Evolutionary conservation across 352 stramenopile species (phyloP).

Genomic region (Pythium oligandrum): DNA sequence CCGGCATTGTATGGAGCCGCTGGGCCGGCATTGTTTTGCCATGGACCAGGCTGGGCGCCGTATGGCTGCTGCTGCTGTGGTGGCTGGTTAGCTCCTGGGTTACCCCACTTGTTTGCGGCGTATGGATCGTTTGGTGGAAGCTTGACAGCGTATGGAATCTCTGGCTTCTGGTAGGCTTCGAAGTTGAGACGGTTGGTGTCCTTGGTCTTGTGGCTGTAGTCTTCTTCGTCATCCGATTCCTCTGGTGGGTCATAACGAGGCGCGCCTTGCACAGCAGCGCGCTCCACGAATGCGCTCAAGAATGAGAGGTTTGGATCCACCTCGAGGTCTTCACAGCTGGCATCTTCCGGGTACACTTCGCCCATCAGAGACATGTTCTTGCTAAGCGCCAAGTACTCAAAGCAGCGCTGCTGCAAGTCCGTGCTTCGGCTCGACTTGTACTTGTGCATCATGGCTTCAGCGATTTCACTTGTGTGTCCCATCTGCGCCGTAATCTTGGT

Average conservation of each 20-base stretch:
- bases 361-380: conserved; percentile 90
- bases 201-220: conserved; percentile 65
- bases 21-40: conserved; percentile 26
- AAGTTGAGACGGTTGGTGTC: conserved; percentile 77
- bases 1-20: conserved; percentile 37
- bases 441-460: conserved; percentile 95
- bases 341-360: conserved; percentile 96
- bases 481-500: conserved; percentile 98
- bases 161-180: conserved; percentile 87
- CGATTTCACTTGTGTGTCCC: conserved; percentile 83
- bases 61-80: conserved; percentile 15
- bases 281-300: conserved; percentile 92
- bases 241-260: conserved; percentile 93
- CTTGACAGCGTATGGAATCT: conserved; percentile 82
- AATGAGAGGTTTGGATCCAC: conserved; percentile 96
- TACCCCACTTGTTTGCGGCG: conserved; percentile 56
- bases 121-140: conserved; percentile 56
- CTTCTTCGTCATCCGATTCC: conserved; percentile 94
- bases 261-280: conserved; percentile 90
- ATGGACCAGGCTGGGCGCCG: conserved; percentile 20
- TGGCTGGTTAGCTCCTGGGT: conserved; percentile 10
- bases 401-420: conserved; percentile 98
- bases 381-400: conserved; percentile 96
- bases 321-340: conserved; percentile 92
- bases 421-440: conserved; percentile 95